Percentiles rank a stretch among this genome's conserved stretches.
These are phyloP conservation scores for Urochloa ruziziensis DNA, from an alignment of 176 grass and related monocot species.

Conservation along the genomic window DNA sequence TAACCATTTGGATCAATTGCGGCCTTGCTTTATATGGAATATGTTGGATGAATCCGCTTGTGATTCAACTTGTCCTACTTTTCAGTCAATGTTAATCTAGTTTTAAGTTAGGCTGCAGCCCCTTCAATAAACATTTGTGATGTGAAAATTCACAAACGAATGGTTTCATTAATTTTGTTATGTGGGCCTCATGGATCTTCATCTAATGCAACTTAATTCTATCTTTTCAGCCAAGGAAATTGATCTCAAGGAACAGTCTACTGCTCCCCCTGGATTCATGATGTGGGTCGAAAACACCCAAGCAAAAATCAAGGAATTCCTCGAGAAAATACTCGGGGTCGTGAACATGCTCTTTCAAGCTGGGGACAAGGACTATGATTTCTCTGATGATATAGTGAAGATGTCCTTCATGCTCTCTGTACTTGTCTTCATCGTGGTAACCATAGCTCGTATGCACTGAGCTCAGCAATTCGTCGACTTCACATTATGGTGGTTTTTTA, in stretches of 20 bases:
- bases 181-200: not conserved
- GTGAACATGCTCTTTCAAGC: conserved; percentile 50
- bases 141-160: not conserved
- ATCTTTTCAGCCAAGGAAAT: conserved; percentile 43
- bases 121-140: not conserved
- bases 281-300: conserved; percentile 56
- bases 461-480: conserved; percentile 63
- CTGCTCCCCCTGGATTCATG: conserved; percentile 42
- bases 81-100: not conserved
- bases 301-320: conserved; percentile 58
- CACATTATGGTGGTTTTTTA: conserved; percentile 22
- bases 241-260: conserved; percentile 6
- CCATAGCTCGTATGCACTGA: conserved; percentile 58
- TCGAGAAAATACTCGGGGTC: conserved; percentile 56
- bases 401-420: conserved; percentile 82
- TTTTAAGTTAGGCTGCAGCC: not conserved
- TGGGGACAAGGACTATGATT: conserved; percentile 13
- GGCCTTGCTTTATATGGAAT: not conserved
- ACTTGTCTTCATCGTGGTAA: conserved; percentile 77
- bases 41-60: not conserved
- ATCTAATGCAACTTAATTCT: conserved; percentile 11
- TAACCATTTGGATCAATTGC: not conserved
- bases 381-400: conserved; percentile 49
- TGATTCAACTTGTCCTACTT: conserved; percentile 13
- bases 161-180: not conserved